Evolutionary conservation across 495 filamentous ascomycete species (phyloP), one percentile per base, ranked within the genome.

Genomic region (Copromyces sp.): DNA sequence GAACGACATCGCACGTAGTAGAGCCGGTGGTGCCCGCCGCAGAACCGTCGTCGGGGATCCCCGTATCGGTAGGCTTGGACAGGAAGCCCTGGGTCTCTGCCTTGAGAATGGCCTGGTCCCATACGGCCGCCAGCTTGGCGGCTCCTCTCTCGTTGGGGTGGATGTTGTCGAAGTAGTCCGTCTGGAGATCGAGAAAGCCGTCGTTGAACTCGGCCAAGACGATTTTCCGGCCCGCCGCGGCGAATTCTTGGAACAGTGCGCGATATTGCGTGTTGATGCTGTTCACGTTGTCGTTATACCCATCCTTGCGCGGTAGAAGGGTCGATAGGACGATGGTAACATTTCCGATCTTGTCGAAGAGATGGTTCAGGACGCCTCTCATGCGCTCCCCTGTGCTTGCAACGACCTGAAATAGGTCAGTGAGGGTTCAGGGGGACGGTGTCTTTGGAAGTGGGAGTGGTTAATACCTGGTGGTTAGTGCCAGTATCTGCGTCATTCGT

Each of bases 91-190:
- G 3, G 3, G 38, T 39, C 38, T 39, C 38, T 39, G 38, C 38
- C 38, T 4, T 39, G 38, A 39, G 38, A 39, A 39, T 39, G 38
- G 38, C 38, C 38, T 39, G 38, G 38, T 39, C 38, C 38, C 38
- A 39, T 39, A 39, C 7, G 38, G 38, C 38, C 38, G 83, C 82
- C 82, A 84, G 82, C 45, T 77, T 68, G 68, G 75, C 73, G 45
- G 83, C 81, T n/a, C 82, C 82, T 3, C 3, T 16, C 37, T 71
- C 45, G 32, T 39, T 71, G 35, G 70, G 70, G 35, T 71, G 70
- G 14, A 39, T 70, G 9, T 16, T 38, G n/a, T 70, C 69, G 35
- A 47, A n/a, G 9, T 44, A 44, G 24, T 69, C 42, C 3, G 24
- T 44, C 38, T 39, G 9, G 16, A 39, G 16, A 20, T 59, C 70